These are phyloP conservation scores for Setomelanomma holmii DNA, from an alignment of 2,329 filamentous ascomycete genomes.

Conservation along the genomic window DNA sequence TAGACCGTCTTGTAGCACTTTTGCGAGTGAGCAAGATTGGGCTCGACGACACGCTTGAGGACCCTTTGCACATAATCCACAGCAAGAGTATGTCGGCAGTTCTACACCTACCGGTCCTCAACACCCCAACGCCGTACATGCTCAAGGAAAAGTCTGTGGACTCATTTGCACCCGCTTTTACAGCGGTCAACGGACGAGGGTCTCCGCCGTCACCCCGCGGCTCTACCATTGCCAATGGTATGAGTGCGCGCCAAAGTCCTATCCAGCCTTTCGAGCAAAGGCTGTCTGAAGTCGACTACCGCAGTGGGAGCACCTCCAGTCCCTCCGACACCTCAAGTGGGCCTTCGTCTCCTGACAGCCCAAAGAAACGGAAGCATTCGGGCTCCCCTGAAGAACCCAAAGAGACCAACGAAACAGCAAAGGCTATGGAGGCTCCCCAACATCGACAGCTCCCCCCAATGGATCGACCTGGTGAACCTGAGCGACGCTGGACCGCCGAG, in stretches of 20 bases:
- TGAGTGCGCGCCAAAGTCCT: constrained; percentile 1
- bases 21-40: neutral
- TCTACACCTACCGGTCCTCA: constrained; percentile 39
- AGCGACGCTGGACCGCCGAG: constrained; percentile 40
- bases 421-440: constrained; percentile 30
- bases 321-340: constrained; percentile 28
- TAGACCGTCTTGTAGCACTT: neutral
- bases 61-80: constrained; percentile 4
- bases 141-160: constrained; percentile 36
- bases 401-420: constrained; percentile 46
- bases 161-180: constrained; percentile 41
- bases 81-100: constrained; percentile 44
- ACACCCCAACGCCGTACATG: constrained; percentile 33
- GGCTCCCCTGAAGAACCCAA: constrained; percentile 57
- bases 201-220: constrained; percentile 30
- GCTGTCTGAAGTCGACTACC: constrained; percentile 27
- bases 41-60: neutral
- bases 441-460: constrained; percentile 37
- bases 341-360: constrained; percentile 33
- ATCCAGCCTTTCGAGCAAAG: constrained; percentile 19
- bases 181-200: constrained; percentile 44
- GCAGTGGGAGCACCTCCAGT: constrained; percentile 23
- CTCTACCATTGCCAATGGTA: constrained; percentile 17
- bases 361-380: constrained; percentile 71
- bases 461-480: constrained; percentile 30